Evolutionary conservation across 2,329 filamentous ascomycete species (phyloP).

Genomic region (Clarireedia paspali): DNA sequence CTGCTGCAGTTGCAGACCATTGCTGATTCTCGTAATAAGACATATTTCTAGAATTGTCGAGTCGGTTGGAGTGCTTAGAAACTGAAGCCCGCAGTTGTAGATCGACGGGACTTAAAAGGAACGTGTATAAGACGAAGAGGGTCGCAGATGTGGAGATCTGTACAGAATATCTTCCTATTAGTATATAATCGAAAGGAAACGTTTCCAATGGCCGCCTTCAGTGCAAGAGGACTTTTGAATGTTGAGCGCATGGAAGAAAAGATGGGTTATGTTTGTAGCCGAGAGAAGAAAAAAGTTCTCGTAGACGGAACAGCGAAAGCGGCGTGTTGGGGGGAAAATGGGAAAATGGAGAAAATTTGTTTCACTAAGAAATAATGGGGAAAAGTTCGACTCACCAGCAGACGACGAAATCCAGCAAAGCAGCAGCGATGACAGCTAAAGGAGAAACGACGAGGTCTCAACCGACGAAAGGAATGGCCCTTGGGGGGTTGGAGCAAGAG

Average conservation of each 20-base stretch:
- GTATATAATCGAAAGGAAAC: not conserved
- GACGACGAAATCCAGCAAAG: not conserved
- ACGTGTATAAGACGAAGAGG: constrained; percentile 28
- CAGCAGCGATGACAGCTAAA: not conserved
- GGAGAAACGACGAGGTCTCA: not conserved
- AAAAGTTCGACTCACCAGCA: constrained; percentile 1
- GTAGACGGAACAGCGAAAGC: constrained; percentile 5
- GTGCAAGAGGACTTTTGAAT: not conserved
- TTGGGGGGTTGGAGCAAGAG: not conserved
- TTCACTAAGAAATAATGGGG: not conserved
- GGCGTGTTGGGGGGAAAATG: not conserved
- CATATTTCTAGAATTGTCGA: constrained; percentile 36
- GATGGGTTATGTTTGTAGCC: not conserved
- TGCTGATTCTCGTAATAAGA: constrained; percentile 63
- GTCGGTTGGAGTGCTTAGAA: constrained; percentile 26
- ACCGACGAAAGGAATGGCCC: not conserved
- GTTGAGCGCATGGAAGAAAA: constrained; percentile 3
- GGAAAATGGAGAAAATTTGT: constrained; percentile 9
- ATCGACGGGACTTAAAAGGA: constrained; percentile 24
- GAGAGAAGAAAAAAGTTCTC: constrained; percentile 7
- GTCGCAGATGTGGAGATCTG: constrained; percentile 15
- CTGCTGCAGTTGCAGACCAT: constrained; percentile 48
- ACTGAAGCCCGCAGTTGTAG: constrained; percentile 26
- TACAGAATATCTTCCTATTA: constrained; percentile 1
- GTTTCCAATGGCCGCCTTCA: not conserved